phyloP scores from a whole-genome alignment of 2,329 filamentous ascomycete species.

The Calonectria fujianensis region DNA sequence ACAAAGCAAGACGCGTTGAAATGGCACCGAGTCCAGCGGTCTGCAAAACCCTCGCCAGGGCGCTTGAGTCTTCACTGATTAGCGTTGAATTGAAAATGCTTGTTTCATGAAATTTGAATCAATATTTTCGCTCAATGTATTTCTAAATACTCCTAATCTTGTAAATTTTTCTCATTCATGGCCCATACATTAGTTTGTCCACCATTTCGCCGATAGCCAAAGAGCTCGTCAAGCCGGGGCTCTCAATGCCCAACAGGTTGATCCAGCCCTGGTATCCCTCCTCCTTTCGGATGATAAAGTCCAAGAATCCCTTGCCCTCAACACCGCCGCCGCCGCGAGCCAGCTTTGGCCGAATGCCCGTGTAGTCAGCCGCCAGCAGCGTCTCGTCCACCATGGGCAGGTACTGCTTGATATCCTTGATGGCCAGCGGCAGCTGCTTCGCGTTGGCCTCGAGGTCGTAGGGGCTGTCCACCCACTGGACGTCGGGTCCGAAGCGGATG shows the following conservation, averaged over 20 bases:
- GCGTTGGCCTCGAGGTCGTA: slow-evolving; percentile 80
- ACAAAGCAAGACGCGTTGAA: not conserved
- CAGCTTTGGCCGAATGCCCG: slow-evolving; percentile 93
- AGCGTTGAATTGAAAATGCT: not conserved
- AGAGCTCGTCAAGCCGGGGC: slow-evolving; percentile 90
- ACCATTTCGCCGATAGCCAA: slow-evolving; percentile 91
- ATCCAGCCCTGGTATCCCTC: slow-evolving; percentile 88
- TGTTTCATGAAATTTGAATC: not conserved
- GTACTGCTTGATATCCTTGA: slow-evolving; percentile 85
- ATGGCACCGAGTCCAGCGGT: not conserved
- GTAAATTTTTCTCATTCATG: not conserved
- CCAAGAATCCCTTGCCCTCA: slow-evolving; percentile 81
- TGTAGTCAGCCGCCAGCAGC: slow-evolving; percentile 87
- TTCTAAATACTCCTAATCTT: not conserved
- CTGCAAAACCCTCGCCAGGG: not conserved
- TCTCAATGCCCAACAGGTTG: slow-evolving; percentile 94
- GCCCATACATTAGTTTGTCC: slow-evolving; percentile 67
- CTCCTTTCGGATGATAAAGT: slow-evolving; percentile 88
- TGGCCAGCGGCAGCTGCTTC: slow-evolving; percentile 77
- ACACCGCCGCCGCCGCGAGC: slow-evolving; percentile 75
- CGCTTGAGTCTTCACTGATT: not conserved
- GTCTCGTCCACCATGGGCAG: slow-evolving; percentile 82
- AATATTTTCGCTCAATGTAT: not conserved
- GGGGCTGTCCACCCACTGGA: slow-evolving; percentile 90
- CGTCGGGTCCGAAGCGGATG: slow-evolving; percentile 94